These are phyloP conservation scores for Croton laevigatus DNA, from an alignment of 441 rosid genomes.

Conservation along the genomic window DNA sequence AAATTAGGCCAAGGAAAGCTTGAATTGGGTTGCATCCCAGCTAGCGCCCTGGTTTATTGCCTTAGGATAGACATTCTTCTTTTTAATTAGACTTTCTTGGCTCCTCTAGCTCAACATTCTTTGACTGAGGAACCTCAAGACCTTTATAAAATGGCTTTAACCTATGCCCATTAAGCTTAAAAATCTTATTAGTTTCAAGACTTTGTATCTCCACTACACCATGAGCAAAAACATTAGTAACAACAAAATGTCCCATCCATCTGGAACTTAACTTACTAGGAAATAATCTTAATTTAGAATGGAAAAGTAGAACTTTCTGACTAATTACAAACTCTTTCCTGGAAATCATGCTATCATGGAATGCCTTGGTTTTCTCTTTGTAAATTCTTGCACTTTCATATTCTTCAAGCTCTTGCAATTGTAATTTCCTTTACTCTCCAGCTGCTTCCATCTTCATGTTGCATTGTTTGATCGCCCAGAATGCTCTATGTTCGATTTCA, in stretches of 20 bases:
- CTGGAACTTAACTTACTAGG: neutral
- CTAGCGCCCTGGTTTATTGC: no score
- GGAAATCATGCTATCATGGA: neutral
- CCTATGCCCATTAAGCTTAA: no score
- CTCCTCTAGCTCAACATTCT: no score
- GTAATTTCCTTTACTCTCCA: neutral
- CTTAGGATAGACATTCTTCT: no score
- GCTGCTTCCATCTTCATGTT: neutral
- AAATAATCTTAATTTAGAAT: neutral
- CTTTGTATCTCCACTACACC: no score
- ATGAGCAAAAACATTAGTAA: no score
- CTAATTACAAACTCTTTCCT: neutral
- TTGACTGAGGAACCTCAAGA: no score
- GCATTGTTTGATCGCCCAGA: neutral
- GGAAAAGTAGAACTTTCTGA: neutral
- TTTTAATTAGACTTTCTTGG: no score
- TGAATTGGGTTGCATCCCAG: no score
- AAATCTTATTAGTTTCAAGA: no score
- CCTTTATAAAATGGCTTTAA: no score
- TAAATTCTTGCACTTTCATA: neutral
- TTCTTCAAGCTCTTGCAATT: neutral
- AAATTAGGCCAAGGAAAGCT: no score
- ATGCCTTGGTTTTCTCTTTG: neutral
- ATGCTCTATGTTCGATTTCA: neutral
- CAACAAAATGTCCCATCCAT: neutral